Evolutionary conservation across 2,329 filamentous ascomycete species (phyloP).

Genomic region (Alternaria triticimaculans): DNA sequence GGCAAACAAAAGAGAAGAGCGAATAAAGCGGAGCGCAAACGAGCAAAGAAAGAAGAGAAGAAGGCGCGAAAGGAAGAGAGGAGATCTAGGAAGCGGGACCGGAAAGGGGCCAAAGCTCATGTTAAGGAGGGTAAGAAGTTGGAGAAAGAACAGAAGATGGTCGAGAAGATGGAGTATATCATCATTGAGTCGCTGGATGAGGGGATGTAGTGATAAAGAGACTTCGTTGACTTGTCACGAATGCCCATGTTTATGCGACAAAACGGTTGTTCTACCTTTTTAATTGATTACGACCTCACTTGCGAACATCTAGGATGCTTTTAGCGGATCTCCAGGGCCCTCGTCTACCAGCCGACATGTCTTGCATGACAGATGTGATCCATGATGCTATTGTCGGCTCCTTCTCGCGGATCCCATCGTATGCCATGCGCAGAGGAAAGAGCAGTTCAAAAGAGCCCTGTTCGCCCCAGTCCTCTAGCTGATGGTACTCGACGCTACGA

Average conservation of each 20-base stretch:
- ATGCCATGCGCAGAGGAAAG: slow-evolving; percentile 3
- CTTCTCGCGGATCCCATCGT: not conserved
- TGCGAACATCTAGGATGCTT: not conserved
- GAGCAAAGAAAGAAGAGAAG: not conserved
- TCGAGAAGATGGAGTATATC: not conserved
- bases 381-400: not conserved
- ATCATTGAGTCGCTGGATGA: not conserved
- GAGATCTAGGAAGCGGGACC: not conserved
- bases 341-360: not conserved
- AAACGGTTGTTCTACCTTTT: not conserved
- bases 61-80: not conserved
- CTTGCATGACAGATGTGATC: not conserved
- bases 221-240: not conserved
- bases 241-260: not conserved
- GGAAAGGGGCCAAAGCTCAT: not conserved
- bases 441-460: not conserved
- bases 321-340: not conserved
- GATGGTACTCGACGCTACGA: slow-evolving; percentile 2
- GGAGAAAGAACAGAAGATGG: not conserved
- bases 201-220: not conserved
- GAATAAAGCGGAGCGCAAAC: not conserved
- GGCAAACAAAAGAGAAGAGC: not conserved
- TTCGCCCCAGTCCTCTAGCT: not conserved
- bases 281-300: not conserved
- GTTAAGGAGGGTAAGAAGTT: not conserved